A percentile compares a stretch with the other conserved stretches of the same genome.
Evolutionary conservation across 805 yeast genomes (phyloP).

Genomic region (Metschnikowia gelsemii): DNA sequence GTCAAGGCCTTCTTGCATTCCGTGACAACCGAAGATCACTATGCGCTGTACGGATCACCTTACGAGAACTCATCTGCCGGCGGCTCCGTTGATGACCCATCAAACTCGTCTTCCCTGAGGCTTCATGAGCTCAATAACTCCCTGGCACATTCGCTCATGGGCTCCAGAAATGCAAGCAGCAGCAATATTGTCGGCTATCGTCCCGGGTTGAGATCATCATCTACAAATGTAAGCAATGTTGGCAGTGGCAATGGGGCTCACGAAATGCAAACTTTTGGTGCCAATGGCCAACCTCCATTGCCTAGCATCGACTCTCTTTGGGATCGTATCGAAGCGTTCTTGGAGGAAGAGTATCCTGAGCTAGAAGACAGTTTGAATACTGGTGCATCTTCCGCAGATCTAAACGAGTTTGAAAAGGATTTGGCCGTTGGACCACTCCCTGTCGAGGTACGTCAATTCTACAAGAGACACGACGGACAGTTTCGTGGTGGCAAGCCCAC

Average conservation of each 20-base stretch:
- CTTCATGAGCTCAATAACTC: conserved; percentile 37
- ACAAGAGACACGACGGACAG: conserved; percentile 48
- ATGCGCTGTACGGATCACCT: conserved; percentile 50
- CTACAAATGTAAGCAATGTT: conserved; percentile 29
- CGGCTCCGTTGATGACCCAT: conserved; percentile 16
- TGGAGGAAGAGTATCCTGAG: conserved; percentile 48
- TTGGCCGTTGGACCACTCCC: conserved; percentile 45
- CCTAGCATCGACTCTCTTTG: conserved; percentile 41
- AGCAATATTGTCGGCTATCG: conserved; percentile 34
- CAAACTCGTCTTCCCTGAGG: conserved; percentile 30
- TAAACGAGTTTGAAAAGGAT: conserved; percentile 47
- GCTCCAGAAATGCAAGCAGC: conserved; percentile 20
- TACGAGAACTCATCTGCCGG: conserved; percentile 21
- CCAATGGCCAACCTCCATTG: conserved; percentile 22
- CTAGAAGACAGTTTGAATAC: conserved; percentile 43
- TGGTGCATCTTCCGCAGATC: conserved; percentile 46
- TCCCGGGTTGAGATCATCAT: conserved; percentile 46
- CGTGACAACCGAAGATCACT: conserved; percentile 58
- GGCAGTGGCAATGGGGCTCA: conserved; percentile 11
- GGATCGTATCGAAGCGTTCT: conserved; percentile 43
- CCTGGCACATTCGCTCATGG: conserved; percentile 31
- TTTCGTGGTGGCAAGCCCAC: conserved; percentile 47
- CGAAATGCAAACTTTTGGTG: conserved; percentile 18
- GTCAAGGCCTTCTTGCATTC: conserved; percentile 45
- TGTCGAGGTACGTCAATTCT: conserved; percentile 44